Evolutionary conservation across 805 yeast genomes (phyloP).

Genomic region (Candida suzukii): DNA sequence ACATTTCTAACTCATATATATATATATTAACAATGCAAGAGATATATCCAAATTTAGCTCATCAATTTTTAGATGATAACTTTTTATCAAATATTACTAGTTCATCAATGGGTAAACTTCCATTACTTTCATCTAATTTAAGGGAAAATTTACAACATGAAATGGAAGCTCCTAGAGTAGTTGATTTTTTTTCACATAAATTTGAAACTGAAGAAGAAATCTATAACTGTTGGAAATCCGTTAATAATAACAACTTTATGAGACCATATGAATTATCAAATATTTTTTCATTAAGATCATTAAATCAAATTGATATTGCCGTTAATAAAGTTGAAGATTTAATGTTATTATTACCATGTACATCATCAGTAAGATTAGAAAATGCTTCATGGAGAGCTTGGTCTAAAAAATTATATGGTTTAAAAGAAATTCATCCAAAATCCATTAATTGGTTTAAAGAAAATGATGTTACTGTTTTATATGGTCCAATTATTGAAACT

Average conservation of each 20-base stretch:
- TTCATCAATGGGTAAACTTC: slow-evolving; percentile 14
- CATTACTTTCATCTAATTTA: slow-evolving; percentile 15
- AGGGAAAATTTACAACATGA: slow-evolving; percentile 1
- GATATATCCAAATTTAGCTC: slow-evolving; percentile 14
- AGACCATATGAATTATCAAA: slow-evolving; percentile 25
- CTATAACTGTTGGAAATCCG: slow-evolving; percentile 35
- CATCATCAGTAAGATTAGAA: slow-evolving; percentile 45
- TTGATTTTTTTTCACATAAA: slow-evolving; percentile 34
- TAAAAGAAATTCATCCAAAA: slow-evolving; percentile 38
- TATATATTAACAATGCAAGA: slow-evolving; percentile 2
- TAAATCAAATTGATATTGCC: slow-evolving; percentile 3
- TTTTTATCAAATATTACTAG: slow-evolving; percentile 13
- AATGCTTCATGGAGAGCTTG: slow-evolving; percentile 94
- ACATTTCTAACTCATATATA: no score
- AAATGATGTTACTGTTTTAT: slow-evolving; percentile 48
- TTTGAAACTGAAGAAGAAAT: slow-evolving; percentile 27
- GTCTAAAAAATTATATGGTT: slow-evolving; percentile 68
- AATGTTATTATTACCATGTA: slow-evolving; percentile 26
- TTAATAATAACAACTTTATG: slow-evolving; percentile 27
- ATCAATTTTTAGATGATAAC: slow-evolving; percentile 25
- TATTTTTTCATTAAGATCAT: slow-evolving; percentile 15
- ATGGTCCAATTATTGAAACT: slow-evolving; percentile 36
- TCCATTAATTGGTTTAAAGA: slow-evolving; percentile 47
- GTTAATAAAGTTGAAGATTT: slow-evolving; percentile 25
- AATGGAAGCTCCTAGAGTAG: slow-evolving; percentile 19